These are phyloP conservation scores for Pyrenula massariospora DNA, from an alignment of 495 filamentous ascomycete species.

Conservation along the genomic window DNA sequence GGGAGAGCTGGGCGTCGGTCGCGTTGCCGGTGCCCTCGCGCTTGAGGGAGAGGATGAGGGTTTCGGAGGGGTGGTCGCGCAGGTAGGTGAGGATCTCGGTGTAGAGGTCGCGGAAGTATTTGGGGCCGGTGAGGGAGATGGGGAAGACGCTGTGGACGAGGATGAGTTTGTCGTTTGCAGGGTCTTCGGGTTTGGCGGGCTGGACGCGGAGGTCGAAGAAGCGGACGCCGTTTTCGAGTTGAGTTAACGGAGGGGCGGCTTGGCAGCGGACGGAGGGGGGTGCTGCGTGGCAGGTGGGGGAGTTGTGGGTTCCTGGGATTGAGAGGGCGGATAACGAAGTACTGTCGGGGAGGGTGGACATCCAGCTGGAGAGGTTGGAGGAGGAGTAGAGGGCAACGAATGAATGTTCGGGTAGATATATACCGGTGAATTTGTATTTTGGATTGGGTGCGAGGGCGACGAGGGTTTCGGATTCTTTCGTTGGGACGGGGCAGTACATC, in stretches of 20 bases:
- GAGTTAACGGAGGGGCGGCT: slow-evolving; percentile 58
- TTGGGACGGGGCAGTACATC: slow-evolving; percentile 47
- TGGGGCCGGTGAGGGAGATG: slow-evolving; percentile 55
- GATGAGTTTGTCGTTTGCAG: slow-evolving; percentile 41
- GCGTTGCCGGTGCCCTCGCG: slow-evolving; percentile 74
- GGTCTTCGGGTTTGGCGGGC: slow-evolving; percentile 42
- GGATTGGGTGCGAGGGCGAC: slow-evolving; percentile 42
- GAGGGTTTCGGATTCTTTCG: slow-evolving; percentile 41
- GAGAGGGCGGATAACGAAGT: slow-evolving; percentile 68
- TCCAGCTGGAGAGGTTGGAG: slow-evolving; percentile 65
- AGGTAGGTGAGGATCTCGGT: slow-evolving; percentile 63
- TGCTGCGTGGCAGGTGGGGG: slow-evolving; percentile 68
- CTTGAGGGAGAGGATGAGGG: slow-evolving; percentile 79
- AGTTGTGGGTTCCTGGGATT: slow-evolving; percentile 95
- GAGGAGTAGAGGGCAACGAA: slow-evolving; percentile 70
- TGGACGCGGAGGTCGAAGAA: slow-evolving; percentile 88
- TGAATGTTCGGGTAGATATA: slow-evolving; percentile 53
- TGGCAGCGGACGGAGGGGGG: slow-evolving; percentile 93
- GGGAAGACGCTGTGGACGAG: slow-evolving; percentile 74
- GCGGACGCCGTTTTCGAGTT: slow-evolving; percentile 82
- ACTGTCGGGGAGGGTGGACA: slow-evolving; percentile 55
- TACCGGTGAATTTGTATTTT: slow-evolving; percentile 51
- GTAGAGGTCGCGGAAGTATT: slow-evolving; percentile 65
- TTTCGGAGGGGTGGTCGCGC: slow-evolving; percentile 64
- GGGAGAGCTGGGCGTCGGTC: slow-evolving; percentile 68